These are phyloP conservation scores for Stemphylium beticola DNA, from an alignment of 2,329 filamentous ascomycete genomes.

Conservation along the genomic window DNA sequence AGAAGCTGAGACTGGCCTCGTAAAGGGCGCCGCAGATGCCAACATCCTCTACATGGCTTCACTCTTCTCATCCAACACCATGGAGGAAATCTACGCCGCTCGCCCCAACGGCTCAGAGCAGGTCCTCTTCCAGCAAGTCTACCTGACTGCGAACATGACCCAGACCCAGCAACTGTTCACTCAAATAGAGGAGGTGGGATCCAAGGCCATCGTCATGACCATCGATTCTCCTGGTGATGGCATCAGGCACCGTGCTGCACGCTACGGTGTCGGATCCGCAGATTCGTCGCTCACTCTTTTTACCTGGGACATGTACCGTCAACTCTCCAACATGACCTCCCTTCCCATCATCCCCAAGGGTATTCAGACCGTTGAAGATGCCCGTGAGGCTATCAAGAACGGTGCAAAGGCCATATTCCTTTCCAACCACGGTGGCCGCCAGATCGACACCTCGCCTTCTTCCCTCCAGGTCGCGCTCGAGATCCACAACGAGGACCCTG, in stretches of 20 bases:
- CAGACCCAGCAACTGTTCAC: constrained; percentile 41
- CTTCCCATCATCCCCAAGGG: constrained; percentile 51
- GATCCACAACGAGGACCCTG: constrained; percentile 64
- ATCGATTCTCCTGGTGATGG: constrained; percentile 51
- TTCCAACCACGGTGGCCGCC: constrained; percentile 52
- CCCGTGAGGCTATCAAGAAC: constrained; percentile 43
- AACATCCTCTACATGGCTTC: constrained; percentile 59
- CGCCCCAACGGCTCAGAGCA: constrained; percentile 21
- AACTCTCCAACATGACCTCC: constrained; percentile 46
- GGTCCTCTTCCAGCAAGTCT: constrained; percentile 52
- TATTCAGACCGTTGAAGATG: constrained; percentile 50
- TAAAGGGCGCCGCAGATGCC: constrained; percentile 56
- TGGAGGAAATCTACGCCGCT: constrained; percentile 20
- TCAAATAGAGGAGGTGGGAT: constrained; percentile 41
- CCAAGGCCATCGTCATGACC: constrained; percentile 51
- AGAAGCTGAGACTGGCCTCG: constrained; percentile 58
- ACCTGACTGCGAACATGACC: constrained; percentile 43
- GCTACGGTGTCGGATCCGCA: constrained; percentile 41
- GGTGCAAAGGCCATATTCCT: constrained; percentile 50
- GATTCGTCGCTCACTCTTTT: constrained; percentile 39
- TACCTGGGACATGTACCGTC: constrained; percentile 46
- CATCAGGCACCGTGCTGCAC: constrained; percentile 45
- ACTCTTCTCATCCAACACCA: constrained; percentile 44
- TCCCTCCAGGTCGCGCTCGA: constrained; percentile 79
- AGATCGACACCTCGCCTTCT: constrained; percentile 61